Evolutionary conservation across 345 rosid genomes (phyloP).

Genomic region (Streptanthus diversifolius): DNA sequence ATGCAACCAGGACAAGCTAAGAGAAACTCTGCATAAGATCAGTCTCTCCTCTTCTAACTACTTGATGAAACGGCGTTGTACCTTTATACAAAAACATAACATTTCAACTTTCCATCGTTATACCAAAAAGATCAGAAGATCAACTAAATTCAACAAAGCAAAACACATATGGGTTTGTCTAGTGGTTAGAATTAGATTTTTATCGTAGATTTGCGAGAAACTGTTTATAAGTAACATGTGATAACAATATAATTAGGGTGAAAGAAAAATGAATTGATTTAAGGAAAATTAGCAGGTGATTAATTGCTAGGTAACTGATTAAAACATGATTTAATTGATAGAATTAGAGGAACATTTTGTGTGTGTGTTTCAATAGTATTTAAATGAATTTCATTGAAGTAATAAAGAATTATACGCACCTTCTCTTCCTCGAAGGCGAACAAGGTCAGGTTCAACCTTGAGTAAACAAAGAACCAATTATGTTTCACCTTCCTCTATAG

Average conservation of each 20-base stretch:
- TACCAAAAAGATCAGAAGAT: neutral
- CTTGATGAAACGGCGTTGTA: conserved; percentile 28
- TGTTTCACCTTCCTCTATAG: conserved; percentile 21
- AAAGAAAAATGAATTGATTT: too few relatives aligned
- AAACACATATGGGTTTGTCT: neutral
- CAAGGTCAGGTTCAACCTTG: conserved; percentile 16
- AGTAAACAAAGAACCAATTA: conserved; percentile 1
- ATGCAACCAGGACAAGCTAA: conserved; percentile 24
- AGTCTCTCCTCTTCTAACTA: conserved; percentile 19
- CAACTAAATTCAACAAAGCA: neutral
- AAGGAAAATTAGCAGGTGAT: too few relatives aligned
- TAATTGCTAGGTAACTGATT: too few relatives aligned
- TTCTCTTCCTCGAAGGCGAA: conserved; percentile 24
- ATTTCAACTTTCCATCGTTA: neutral
- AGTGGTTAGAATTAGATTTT: too few relatives aligned
- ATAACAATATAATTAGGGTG: too few relatives aligned
- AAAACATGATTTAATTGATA: too few relatives aligned
- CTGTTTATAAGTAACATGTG: too few relatives aligned
- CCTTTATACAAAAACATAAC: neutral
- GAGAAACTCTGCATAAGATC: conserved; percentile 30
- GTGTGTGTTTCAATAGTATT: too few relatives aligned
- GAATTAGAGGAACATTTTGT: too few relatives aligned
- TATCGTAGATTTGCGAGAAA: too few relatives aligned
- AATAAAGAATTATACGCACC: conserved; percentile 1
- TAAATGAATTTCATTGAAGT: too few relatives aligned